Evolutionary conservation across 2,329 filamentous ascomycete genomes (phyloP).

Genomic region (Apiospora malaysiana): DNA sequence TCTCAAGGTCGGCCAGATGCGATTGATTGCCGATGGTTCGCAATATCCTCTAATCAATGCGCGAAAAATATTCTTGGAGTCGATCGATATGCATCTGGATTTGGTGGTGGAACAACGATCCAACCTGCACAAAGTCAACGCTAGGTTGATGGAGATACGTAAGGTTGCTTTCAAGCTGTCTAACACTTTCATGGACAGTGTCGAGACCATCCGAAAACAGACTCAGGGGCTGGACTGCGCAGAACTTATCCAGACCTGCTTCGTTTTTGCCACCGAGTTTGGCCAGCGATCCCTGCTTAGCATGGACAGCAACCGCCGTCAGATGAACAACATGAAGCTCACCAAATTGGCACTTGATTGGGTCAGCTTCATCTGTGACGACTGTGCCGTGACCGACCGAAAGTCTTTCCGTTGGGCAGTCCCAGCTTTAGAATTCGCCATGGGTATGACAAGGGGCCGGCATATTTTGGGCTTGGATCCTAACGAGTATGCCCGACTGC

Average conservation of each 20-base stretch:
- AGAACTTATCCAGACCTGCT: slow-evolving; percentile 96
- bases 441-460: slow-evolving; percentile 93
- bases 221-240: slow-evolving; percentile 85
- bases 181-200: slow-evolving; percentile 98
- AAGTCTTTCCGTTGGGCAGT: slow-evolving; percentile 99
- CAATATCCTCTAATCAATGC: slow-evolving; percentile 79
- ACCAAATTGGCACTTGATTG: slow-evolving; percentile 93
- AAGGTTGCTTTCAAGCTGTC: slow-evolving; percentile 95
- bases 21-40: slow-evolving; percentile 87
- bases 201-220: slow-evolving; percentile 89
- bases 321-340: slow-evolving; percentile 96
- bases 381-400: slow-evolving; percentile 90
- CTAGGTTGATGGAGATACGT: slow-evolving; percentile 90
- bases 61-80: slow-evolving; percentile 76
- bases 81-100: slow-evolving; percentile 84
- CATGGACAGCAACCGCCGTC: slow-evolving; percentile 92
- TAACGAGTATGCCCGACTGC: slow-evolving; percentile 81
- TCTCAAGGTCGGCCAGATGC: slow-evolving; percentile 83
- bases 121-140: slow-evolving; percentile 90
- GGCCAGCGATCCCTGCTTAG: slow-evolving; percentile 92
- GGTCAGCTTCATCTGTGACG: slow-evolving; percentile 97
- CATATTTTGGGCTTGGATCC: slow-evolving; percentile 92
- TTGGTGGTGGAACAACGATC: slow-evolving; percentile 91
- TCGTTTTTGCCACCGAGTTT: slow-evolving; percentile 98
- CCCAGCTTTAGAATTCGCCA: slow-evolving; percentile 91